Evolutionary conservation across 768 basidiomycete species (phyloP).

Genomic region (Roridomyces roridus): DNA sequence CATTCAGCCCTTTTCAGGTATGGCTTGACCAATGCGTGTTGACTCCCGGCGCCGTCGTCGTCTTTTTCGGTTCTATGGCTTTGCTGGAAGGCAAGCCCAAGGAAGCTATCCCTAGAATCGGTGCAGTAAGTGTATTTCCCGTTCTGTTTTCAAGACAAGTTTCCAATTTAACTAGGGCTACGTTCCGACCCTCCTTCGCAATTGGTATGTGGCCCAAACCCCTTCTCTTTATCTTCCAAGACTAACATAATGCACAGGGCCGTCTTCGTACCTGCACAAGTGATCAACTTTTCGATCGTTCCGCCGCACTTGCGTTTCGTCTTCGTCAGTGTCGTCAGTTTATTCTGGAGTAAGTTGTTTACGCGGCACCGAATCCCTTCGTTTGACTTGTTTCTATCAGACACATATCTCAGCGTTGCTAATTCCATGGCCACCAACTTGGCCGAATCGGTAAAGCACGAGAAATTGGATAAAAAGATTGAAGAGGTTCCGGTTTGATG

Average conservation of each 20-base stretch:
- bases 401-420: no score
- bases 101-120: constrained; percentile 52
- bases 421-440: no score
- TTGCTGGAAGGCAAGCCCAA: constrained; percentile 75
- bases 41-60: constrained; percentile 64
- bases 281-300: constrained; percentile 79
- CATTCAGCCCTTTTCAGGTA: constrained; percentile 50
- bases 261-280: constrained; percentile 78
- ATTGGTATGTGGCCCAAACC: constrained; percentile 58
- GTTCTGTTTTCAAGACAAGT: neutral
- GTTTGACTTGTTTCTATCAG: no score
- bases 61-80: constrained; percentile 77
- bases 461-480: no score
- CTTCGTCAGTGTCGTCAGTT: constrained; percentile 75
- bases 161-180: constrained; percentile 54
- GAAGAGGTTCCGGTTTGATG: neutral
- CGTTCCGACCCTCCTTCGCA: constrained; percentile 73
- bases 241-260: constrained; percentile 46
- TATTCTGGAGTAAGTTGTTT: constrained; percentile 77
- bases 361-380: no score
- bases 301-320: constrained; percentile 81
- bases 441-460: no score
- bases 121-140: constrained; percentile 42
- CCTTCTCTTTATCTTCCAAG: neutral
- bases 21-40: constrained; percentile 83